phyloP scores from a whole-genome alignment of 768 basidiomycete species.

The Pulveroboletus sp. region DNA sequence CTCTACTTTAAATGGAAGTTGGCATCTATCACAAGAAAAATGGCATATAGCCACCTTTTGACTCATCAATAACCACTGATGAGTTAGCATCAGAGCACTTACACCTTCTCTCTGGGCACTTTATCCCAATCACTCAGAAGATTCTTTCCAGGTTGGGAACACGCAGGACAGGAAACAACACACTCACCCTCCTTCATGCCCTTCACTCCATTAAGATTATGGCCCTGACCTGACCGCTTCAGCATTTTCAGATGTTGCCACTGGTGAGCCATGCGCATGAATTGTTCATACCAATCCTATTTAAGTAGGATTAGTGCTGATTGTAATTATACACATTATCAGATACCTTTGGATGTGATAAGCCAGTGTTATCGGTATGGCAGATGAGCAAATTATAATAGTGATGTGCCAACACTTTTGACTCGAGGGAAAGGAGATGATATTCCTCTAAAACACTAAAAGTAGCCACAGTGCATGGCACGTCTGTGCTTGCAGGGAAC shows the following conservation, averaged over 20 bases:
- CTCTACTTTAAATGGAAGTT: constrained; percentile 29
- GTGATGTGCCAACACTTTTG: background rate
- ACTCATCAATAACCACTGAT: background rate
- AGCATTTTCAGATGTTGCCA: background rate
- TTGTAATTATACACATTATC: background rate
- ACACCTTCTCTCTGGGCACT: too few species aligned
- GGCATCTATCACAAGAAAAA: too few species aligned
- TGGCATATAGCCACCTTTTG: background rate
- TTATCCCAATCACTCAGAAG: constrained; percentile 19
- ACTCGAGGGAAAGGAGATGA: background rate
- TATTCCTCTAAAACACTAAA: background rate
- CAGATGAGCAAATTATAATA: background rate
- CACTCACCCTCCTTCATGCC: constrained; percentile 21
- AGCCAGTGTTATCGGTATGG: background rate
- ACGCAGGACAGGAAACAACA: constrained; percentile 26
- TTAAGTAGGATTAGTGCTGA: background rate
- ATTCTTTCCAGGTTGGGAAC: constrained; percentile 28
- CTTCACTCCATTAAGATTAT: background rate
- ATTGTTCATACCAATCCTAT: background rate
- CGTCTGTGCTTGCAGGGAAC: background rate
- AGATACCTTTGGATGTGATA: background rate
- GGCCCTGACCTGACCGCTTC: background rate
- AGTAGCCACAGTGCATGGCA: background rate
- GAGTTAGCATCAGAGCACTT: too few species aligned
- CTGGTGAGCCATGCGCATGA: background rate